Conservation (phyloP, 2,329 filamentous ascomycete species). For the Ophiobolus disseminans region DNA sequence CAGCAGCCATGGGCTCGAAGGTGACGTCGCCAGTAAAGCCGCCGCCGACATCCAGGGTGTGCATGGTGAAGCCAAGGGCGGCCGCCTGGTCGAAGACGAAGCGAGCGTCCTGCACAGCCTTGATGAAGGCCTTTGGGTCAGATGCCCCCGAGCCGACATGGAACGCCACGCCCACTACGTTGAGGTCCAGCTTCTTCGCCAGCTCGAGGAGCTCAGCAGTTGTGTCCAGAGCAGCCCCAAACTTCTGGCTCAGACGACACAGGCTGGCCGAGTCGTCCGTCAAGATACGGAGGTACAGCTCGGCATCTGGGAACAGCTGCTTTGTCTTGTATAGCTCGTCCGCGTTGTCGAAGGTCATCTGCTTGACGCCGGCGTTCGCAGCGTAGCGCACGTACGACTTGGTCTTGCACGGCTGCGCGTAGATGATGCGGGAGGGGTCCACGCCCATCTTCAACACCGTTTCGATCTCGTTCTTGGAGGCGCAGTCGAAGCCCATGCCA, state of each 20-base stretch:
- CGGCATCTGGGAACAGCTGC: conserved; percentile 84
- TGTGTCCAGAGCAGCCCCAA: conserved; percentile 86
- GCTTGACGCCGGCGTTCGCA: conserved; percentile 81
- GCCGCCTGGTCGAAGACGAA: conserved; percentile 85
- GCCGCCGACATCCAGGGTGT: conserved; percentile 91
- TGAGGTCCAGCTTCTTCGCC: conserved; percentile 82
- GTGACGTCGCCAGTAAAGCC: conserved; percentile 91
- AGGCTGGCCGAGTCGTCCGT: conserved; percentile 95
- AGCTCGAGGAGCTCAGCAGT: conserved; percentile 78
- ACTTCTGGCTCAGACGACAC: conserved; percentile 96
- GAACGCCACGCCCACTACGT: conserved; percentile 95
- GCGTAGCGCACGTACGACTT: conserved; percentile 96
- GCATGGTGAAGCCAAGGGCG: conserved; percentile 77
- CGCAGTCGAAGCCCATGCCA: conserved; percentile 96
- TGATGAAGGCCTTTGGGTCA: conserved; percentile 88
- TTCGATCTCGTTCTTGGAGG: conserved; percentile 97
- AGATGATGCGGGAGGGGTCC: conserved; percentile 91
- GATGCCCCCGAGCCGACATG: conserved; percentile 96
- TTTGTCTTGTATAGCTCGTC: conserved; percentile 99
- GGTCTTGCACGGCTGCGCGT: conserved; percentile 99
- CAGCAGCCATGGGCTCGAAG: conserved; percentile 87
- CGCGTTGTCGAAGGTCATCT: conserved; percentile 99
- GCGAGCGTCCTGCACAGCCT: conserved; percentile 89
- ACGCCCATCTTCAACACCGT: conserved; percentile 84
- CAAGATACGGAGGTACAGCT: conserved; percentile 91